A percentile compares a stretch with the other conserved stretches of the same genome.
Evolutionary conservation across 1,139 yeast genomes (phyloP).

Genomic region (Suhomyces chickasaworum): DNA sequence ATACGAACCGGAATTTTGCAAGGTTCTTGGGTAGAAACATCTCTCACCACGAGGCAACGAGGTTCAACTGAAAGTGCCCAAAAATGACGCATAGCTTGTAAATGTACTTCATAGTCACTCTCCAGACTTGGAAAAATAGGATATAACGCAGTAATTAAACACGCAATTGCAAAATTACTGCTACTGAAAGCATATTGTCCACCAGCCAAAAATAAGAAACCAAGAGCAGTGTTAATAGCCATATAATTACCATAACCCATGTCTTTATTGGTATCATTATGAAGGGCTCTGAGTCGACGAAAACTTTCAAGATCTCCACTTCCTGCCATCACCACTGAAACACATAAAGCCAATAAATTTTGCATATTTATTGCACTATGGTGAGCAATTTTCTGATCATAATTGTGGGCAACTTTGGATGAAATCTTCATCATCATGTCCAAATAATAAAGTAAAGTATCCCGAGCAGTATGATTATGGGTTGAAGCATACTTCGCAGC

Average conservation of each 20-base stretch:
- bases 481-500: constrained; percentile 80
- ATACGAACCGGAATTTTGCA: constrained; percentile 54
- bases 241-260: constrained; percentile 70
- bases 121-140: constrained; percentile 65
- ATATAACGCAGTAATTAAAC: constrained; percentile 70
- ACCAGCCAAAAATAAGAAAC: constrained; percentile 86
- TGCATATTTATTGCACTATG: constrained; percentile 59
- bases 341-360: constrained; percentile 61
- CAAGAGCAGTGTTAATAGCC: constrained; percentile 82
- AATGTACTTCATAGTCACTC: constrained; percentile 56
- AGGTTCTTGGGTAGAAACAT: constrained; percentile 61
- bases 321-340: constrained; percentile 83
- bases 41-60: constrained; percentile 75
- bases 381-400: constrained; percentile 63
- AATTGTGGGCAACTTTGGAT: constrained; percentile 47
- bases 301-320: constrained; percentile 84
- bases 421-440: constrained; percentile 64
- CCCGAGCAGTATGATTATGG: constrained; percentile 55
- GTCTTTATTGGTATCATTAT: constrained; percentile 54
- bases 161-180: constrained; percentile 67
- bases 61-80: constrained; percentile 89
- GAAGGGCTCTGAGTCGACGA: constrained; percentile 69
- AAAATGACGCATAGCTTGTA: constrained; percentile 86
- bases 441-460: constrained; percentile 58
- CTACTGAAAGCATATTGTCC: constrained; percentile 83